These are phyloP conservation scores for Rehmannia glutinosa DNA, from an alignment of 257 asterid genomes.

Conservation along the genomic window DNA sequence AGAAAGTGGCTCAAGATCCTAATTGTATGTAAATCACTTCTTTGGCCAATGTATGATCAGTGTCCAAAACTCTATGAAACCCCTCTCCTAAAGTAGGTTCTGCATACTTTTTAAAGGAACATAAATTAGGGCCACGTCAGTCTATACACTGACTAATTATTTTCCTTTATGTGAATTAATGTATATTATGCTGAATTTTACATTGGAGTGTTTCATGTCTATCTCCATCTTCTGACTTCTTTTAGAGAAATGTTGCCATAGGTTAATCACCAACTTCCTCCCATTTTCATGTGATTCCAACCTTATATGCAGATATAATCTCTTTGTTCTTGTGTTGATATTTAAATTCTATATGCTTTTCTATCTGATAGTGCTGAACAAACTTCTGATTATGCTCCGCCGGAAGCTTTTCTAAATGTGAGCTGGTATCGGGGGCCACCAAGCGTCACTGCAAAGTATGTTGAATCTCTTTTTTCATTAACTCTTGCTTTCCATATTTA, in stretches of 20 bases:
- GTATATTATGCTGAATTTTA: background rate
- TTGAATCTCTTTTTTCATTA: slow-evolving; percentile 15
- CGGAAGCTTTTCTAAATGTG: slow-evolving; percentile 85
- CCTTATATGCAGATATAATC: slow-evolving; percentile 5
- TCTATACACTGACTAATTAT: background rate
- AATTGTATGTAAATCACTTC: too few species aligned
- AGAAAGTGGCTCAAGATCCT: too few species aligned
- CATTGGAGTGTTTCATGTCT: background rate
- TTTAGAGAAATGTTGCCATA: background rate
- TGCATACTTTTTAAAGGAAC: background rate
- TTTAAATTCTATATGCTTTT: slow-evolving; percentile 5
- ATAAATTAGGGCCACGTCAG: background rate
- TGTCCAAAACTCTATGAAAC: background rate
- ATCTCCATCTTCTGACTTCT: background rate
- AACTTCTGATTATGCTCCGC: slow-evolving; percentile 89
- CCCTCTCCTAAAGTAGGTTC: background rate
- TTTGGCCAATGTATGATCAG: slow-evolving; percentile 4
- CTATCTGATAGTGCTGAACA: slow-evolving; percentile 68
- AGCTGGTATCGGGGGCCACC: slow-evolving; percentile 76
- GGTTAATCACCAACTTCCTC: slow-evolving; percentile 1
- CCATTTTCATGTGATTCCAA: background rate
- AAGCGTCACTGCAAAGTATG: slow-evolving; percentile 67
- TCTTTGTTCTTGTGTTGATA: slow-evolving; percentile 11
- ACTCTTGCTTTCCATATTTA: background rate
- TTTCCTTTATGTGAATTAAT: background rate